Evolutionary conservation across 2,329 filamentous ascomycete genomes (phyloP).

Genomic region (Beauveria bassiana): DNA sequence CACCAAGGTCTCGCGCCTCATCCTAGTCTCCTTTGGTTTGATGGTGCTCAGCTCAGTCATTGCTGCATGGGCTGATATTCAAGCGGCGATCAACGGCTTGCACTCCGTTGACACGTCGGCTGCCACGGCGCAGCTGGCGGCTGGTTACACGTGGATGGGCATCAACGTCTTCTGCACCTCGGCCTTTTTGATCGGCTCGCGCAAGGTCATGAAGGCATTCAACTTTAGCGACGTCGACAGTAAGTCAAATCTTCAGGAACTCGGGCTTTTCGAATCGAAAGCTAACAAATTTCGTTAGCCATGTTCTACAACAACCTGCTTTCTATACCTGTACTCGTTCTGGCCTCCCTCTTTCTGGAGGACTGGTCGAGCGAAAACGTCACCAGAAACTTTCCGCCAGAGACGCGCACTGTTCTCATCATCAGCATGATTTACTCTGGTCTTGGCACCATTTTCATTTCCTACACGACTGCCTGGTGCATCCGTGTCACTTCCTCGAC

Average conservation of each 20-base stretch:
- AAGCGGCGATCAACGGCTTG: constrained; percentile 63
- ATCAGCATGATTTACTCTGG: constrained; percentile 91
- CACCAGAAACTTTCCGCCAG: constrained; percentile 77
- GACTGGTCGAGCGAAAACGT: constrained; percentile 89
- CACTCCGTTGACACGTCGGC: constrained; percentile 54
- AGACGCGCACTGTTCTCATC: constrained; percentile 70
- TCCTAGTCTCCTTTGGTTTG: constrained; percentile 86
- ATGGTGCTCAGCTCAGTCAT: constrained; percentile 95
- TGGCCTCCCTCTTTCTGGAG: constrained; percentile 75
- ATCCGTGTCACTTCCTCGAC: constrained; percentile 95
- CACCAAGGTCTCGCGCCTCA: constrained; percentile 77
- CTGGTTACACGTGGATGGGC: constrained; percentile 96
- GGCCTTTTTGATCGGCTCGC: constrained; percentile 83
- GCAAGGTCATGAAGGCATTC: constrained; percentile 98
- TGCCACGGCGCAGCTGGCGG: constrained; percentile 81
- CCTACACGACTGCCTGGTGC: constrained; percentile 99
- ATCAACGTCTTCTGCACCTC: constrained; percentile 94
- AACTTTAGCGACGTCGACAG: constrained; percentile 99
- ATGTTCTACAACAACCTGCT: constrained; percentile 99
- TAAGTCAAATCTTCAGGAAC: constrained; percentile 42
- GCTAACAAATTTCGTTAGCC: constrained; percentile 48
- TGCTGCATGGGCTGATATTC: constrained; percentile 95
- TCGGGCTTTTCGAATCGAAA: constrained; percentile 6
- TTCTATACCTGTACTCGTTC: constrained; percentile 82
- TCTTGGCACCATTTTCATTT: constrained; percentile 90